Evolutionary conservation across 805 yeast genomes (phyloP).

Genomic region (Wickerhamiella parazyma): DNA sequence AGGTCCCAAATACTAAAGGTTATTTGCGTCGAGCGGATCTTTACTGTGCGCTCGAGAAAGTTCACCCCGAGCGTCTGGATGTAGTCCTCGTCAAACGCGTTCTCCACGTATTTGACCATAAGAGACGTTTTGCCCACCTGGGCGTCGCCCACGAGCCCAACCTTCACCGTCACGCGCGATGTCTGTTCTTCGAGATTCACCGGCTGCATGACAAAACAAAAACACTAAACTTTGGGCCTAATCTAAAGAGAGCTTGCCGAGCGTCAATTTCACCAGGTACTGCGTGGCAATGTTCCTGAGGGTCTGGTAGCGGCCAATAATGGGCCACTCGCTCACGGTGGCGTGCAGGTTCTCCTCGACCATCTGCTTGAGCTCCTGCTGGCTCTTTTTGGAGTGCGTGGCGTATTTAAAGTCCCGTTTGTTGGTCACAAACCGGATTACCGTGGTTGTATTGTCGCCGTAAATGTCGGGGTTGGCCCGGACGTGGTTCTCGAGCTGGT

Average conservation of each 20-base stretch:
- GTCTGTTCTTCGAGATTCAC: slow-evolving; percentile 22
- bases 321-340: too few species aligned
- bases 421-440: background rate
- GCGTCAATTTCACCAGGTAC: too few species aligned
- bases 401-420: background rate
- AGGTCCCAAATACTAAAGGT: slow-evolving; percentile 90
- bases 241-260: too few species aligned
- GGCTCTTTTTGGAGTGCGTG: background rate
- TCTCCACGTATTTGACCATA: slow-evolving; percentile 96
- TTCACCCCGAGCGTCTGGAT: slow-evolving; percentile 92
- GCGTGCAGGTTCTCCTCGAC: too few species aligned
- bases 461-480: background rate
- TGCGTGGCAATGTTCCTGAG: too few species aligned
- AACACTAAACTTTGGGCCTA: background rate
- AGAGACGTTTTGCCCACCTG: slow-evolving; percentile 91
- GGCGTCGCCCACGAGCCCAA: slow-evolving; percentile 90
- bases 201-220: slow-evolving; percentile 11
- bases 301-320: too few species aligned
- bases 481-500: background rate
- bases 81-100: slow-evolving; percentile 79
- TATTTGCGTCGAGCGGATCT: slow-evolving; percentile 72
- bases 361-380: too few species aligned
- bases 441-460: background rate
- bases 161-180: slow-evolving; percentile 40
- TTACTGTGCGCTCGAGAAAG: slow-evolving; percentile 81